Conservation (phyloP, 1,139 yeast genomes). For the Suzukiozyma palmioleophila region DNA sequence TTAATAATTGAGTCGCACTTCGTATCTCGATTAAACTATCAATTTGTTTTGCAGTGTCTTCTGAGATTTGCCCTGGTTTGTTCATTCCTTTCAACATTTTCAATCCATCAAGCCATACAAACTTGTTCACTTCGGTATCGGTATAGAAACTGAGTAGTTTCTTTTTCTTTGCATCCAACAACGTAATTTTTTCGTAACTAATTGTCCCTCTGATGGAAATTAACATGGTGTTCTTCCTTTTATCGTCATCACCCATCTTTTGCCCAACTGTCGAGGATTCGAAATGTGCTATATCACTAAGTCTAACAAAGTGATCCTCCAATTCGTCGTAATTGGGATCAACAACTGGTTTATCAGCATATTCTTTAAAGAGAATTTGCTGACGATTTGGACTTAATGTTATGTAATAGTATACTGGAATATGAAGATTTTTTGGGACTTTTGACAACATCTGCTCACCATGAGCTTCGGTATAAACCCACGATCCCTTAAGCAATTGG, state of each 20-base stretch:
- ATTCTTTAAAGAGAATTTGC: constrained; percentile 59
- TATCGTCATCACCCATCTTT: constrained; percentile 36
- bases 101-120: constrained; percentile 79
- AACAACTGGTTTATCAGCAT: constrained; percentile 38
- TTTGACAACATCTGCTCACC: constrained; percentile 33
- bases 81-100: constrained; percentile 49
- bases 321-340: constrained; percentile 58
- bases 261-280: constrained; percentile 42
- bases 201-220: constrained; percentile 52
- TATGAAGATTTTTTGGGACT: constrained; percentile 11
- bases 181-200: constrained; percentile 50
- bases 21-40: constrained; percentile 55
- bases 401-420: constrained; percentile 45
- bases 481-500: constrained; percentile 70
- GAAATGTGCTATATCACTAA: constrained; percentile 38
- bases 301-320: constrained; percentile 26
- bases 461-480: constrained; percentile 75
- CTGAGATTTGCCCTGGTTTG: constrained; percentile 39
- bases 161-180: constrained; percentile 40
- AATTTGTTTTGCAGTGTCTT: constrained; percentile 57
- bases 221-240: constrained; percentile 32
- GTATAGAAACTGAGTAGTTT: constrained; percentile 56
- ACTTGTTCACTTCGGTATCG: constrained; percentile 67
- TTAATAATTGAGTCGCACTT: constrained; percentile 61
- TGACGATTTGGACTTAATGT: constrained; percentile 71